These are phyloP conservation scores for Suillus paluster DNA, from an alignment of 768 basidiomycete genomes.

Conservation along the genomic window DNA sequence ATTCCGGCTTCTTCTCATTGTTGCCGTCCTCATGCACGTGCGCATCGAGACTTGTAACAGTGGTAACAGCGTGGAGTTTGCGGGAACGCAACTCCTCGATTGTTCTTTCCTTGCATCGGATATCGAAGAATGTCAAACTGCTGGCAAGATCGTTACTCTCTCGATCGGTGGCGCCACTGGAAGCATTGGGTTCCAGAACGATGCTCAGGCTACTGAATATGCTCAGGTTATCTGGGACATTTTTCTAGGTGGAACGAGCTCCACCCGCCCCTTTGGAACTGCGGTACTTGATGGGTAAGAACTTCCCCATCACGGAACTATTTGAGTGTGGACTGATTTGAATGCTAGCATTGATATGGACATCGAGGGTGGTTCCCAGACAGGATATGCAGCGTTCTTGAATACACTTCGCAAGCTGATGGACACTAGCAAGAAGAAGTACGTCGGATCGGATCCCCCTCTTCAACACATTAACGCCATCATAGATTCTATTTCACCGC, in stretches of 20 bases:
- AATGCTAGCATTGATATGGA: constrained; percentile 65
- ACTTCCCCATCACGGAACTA: neutral
- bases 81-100: constrained; percentile 45
- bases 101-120: constrained; percentile 45
- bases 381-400: constrained; percentile 52
- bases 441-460: neutral
- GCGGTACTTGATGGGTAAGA: constrained; percentile 52
- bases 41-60: constrained; percentile 44
- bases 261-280: constrained; percentile 47
- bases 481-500: constrained; percentile 40
- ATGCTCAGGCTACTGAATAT: constrained; percentile 42
- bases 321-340: neutral
- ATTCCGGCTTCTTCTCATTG: no score
- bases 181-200: constrained; percentile 41
- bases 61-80: constrained; percentile 43
- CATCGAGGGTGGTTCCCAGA: constrained; percentile 67
- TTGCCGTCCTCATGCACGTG: no score
- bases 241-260: constrained; percentile 50
- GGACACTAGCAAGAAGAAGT: neutral
- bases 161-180: constrained; percentile 50
- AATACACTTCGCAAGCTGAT: neutral
- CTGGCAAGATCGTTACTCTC: constrained; percentile 52
- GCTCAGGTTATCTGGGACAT: constrained; percentile 45
- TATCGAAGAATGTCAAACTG: constrained; percentile 48
- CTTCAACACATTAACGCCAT: neutral